These are phyloP conservation scores for Suillus placidus DNA, from an alignment of 768 basidiomycete species.

Conservation along the genomic window DNA sequence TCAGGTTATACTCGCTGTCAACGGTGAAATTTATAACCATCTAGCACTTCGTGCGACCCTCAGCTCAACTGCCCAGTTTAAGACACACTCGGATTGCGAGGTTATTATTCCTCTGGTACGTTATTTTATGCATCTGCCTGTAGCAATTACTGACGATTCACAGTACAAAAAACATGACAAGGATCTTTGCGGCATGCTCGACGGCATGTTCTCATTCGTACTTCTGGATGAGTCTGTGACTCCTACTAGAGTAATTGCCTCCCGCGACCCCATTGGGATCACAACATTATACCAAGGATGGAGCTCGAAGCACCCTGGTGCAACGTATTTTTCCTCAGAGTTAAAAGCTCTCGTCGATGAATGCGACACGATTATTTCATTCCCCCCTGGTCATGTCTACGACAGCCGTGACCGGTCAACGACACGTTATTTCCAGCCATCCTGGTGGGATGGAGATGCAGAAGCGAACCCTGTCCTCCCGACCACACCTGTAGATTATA, in stretches of 20 bases:
- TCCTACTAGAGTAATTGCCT: constrained; percentile 90
- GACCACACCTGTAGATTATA: constrained; percentile 62
- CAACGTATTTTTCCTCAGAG: constrained; percentile 93
- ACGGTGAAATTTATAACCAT: constrained; percentile 99
- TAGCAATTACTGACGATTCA: background rate
- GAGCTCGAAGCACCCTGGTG: constrained; percentile 80
- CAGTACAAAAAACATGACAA: constrained; percentile 87
- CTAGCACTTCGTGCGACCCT: constrained; percentile 71
- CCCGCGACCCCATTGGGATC: constrained; percentile 96
- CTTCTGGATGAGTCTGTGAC: constrained; percentile 91
- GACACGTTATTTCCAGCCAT: constrained; percentile 82
- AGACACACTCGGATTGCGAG: constrained; percentile 98
- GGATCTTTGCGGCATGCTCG: constrained; percentile 76
- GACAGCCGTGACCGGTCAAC: constrained; percentile 83
- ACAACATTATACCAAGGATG: constrained; percentile 99
- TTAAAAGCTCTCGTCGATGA: constrained; percentile 90
- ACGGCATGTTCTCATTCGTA: constrained; percentile 99
- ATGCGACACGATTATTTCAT: constrained; percentile 92
- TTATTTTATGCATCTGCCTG: constrained; percentile 11
- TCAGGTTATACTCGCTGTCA: constrained; percentile 84
- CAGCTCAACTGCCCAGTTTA: constrained; percentile 74
- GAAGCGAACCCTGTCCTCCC: constrained; percentile 64
- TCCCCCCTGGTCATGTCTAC: constrained; percentile 97
- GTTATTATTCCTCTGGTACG: constrained; percentile 90
- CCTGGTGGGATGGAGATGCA: constrained; percentile 87